A percentile compares a stretch with the other conserved stretches of the same genome.
Conservation (phyloP, 345 rosid genomes). For the Eutrema japonicum region DNA sequence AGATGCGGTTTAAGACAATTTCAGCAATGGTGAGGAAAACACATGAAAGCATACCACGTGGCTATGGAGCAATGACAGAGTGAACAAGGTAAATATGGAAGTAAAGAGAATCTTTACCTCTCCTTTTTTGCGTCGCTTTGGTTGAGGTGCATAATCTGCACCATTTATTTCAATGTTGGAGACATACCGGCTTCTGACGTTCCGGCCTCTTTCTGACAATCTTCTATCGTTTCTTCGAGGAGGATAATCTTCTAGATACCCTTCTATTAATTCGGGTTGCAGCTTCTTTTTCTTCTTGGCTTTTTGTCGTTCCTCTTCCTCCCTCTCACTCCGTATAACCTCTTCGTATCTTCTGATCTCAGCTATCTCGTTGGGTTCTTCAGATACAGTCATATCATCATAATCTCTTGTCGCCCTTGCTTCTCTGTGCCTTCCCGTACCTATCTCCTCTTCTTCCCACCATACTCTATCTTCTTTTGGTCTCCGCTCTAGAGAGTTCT, state of each 20-base stretch:
- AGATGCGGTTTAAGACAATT: neutral
- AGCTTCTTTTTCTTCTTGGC: conserved; percentile 77
- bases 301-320: conserved; percentile 79
- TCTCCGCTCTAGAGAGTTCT: conserved; percentile 59
- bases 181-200: conserved; percentile 62
- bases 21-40: neutral
- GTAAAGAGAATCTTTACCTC: conserved; percentile 59
- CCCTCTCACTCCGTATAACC: conserved; percentile 73
- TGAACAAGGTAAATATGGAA: conserved; percentile 12
- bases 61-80: conserved; percentile 6
- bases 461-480: conserved; percentile 64
- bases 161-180: conserved; percentile 54
- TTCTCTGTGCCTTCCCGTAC: conserved; percentile 61
- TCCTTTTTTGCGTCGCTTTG: conserved; percentile 92
- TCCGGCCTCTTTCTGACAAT: conserved; percentile 67
- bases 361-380: conserved; percentile 67
- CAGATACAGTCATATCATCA: conserved; percentile 44
- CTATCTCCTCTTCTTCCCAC: conserved; percentile 86
- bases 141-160: conserved; percentile 61
- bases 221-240: conserved; percentile 68
- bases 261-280: conserved; percentile 51
- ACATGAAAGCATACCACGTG: conserved; percentile 6
- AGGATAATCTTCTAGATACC: conserved; percentile 57
- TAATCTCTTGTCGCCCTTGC: conserved; percentile 56
- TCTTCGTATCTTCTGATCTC: conserved; percentile 76